Conservation (phyloP, 306 rosid genomes). For the Coriaria nepalensis region DNA sequence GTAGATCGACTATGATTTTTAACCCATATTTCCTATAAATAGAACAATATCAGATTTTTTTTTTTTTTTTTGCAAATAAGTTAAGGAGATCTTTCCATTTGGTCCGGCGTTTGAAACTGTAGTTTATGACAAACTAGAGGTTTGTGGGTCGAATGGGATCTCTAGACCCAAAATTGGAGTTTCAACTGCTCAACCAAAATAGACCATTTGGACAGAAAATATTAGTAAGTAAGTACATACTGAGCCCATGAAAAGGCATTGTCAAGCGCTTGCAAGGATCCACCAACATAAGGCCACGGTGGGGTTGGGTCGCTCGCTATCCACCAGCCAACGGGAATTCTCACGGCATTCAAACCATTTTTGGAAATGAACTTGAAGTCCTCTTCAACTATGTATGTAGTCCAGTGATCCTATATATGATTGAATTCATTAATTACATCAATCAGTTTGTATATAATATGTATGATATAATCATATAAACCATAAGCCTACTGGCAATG, state of each 20-base stretch:
- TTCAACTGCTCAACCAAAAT: too few species aligned
- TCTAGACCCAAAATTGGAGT: too few species aligned
- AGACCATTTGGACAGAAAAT: too few species aligned
- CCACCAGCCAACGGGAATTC: conserved; percentile 96
- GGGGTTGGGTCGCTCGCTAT: conserved; percentile 66
- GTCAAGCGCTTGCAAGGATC: conserved; percentile 54
- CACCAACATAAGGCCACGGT: conserved; percentile 60
- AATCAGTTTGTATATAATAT: too few species aligned
- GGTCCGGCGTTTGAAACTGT: too few species aligned
- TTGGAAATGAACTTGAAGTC: conserved; percentile 50
- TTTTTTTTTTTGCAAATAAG: too few species aligned
- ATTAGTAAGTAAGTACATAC: conserved; percentile 12
- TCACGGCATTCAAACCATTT: conserved; percentile 46
- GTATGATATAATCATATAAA: too few species aligned
- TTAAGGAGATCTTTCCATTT: too few species aligned
- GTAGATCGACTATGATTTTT: conserved; percentile 63
- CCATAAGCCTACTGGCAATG: too few species aligned
- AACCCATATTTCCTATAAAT: conserved; percentile 45
- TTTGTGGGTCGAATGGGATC: too few species aligned
- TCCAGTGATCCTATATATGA: conserved; percentile 49
- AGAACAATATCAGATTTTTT: background rate
- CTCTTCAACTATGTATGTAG: conserved; percentile 46
- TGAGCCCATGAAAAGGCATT: conserved; percentile 63
- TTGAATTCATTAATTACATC: background rate
- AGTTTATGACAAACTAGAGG: too few species aligned